Evolutionary conservation across 345 rosid genomes (phyloP), one percentile per base, ranked within the genome.

Genomic region (Dimocarpus longan): DNA sequence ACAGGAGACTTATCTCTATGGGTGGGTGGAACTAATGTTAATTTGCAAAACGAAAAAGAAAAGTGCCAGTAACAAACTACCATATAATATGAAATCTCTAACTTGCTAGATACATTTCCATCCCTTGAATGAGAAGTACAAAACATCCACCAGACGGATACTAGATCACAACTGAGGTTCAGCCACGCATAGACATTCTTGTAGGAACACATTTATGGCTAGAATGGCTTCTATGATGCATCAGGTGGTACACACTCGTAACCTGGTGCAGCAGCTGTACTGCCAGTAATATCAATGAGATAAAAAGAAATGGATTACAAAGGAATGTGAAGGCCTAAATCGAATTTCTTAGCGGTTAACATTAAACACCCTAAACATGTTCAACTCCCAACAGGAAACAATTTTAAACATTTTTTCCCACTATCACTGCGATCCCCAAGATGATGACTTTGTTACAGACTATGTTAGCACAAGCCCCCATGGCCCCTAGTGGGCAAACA

Each of bases 391-490:
- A 37, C 83, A 74, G 71, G n/a, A 24, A 75, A 68, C 67, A 46
- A 4, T 16, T 50, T 42, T 37, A 37, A 76, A 8, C 6, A 74
- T 70, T 68, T 57, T 7, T 57, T 72, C 71, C 69, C 78, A 77
- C 28, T 44, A 78, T 72, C 60, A 65, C 62, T 74, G 66, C 59
- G 28, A 64, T 60, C 57, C 76, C 70, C 44, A 18, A 57, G 70
- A 66, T 46, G 46, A 76, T 21, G 69, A 56, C 73, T 74, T 79
- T 72, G 81, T 76, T 80, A 82, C 78, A 87, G 57, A 70, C 88
- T 80, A 89, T 11, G 86, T 85, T 84, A 87, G 90, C 73, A 82
- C 80, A 82, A 68, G 26, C 84, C 82, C 84, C 82, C 75, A 21
- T 18, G 13, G 76, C 82, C 74, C 77, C 79, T 74, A 26, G 13